Percentiles rank a stretch among this genome's conserved stretches.
Conservation (phyloP, 768 basidiomycete species). For the Panellus pusillus region DNA sequence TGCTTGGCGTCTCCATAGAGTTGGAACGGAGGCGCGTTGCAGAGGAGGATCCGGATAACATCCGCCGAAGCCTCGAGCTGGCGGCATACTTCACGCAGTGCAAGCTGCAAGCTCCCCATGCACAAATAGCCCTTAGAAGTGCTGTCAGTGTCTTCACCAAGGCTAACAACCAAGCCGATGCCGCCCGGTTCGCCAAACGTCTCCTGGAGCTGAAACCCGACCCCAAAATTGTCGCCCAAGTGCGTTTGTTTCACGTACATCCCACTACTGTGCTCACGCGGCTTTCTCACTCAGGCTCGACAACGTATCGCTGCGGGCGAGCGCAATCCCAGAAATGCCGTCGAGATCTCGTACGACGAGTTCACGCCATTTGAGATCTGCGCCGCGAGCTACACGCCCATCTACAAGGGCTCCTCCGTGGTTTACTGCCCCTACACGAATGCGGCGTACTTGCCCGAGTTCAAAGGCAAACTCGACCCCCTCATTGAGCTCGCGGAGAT, state of each 20-base stretch:
- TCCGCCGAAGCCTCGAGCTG: slow-evolving; percentile 83
- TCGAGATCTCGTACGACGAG: slow-evolving; percentile 93
- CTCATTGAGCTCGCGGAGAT: slow-evolving; percentile 78
- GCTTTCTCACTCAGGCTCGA: slow-evolving; percentile 59
- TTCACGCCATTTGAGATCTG: slow-evolving; percentile 94
- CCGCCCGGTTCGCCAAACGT: slow-evolving; percentile 87
- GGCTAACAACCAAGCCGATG: slow-evolving; percentile 92
- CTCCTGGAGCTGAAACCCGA: slow-evolving; percentile 88
- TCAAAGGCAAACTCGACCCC: slow-evolving; percentile 80
- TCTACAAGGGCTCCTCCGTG: slow-evolving; percentile 86
- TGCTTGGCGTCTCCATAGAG: slow-evolving; percentile 91
- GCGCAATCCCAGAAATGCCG: slow-evolving; percentile 89
- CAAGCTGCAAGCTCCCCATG: slow-evolving; percentile 81
- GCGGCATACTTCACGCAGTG: slow-evolving; percentile 99
- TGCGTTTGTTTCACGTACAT: slow-evolving; percentile 31
- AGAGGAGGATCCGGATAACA: slow-evolving; percentile 81
- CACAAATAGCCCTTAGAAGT: slow-evolving; percentile 90
- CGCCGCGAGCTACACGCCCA: slow-evolving; percentile 86
- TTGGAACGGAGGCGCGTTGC: slow-evolving; percentile 83
- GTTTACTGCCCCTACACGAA: slow-evolving; percentile 90
- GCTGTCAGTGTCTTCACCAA: slow-evolving; percentile 89
- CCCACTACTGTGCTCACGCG: neutral
- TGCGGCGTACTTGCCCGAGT: slow-evolving; percentile 83
- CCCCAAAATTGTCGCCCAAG: slow-evolving; percentile 79
- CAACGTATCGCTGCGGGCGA: slow-evolving; percentile 92